These are phyloP conservation scores for Combretum micranthum DNA, from an alignment of 345 rosid species.

Conservation along the genomic window DNA sequence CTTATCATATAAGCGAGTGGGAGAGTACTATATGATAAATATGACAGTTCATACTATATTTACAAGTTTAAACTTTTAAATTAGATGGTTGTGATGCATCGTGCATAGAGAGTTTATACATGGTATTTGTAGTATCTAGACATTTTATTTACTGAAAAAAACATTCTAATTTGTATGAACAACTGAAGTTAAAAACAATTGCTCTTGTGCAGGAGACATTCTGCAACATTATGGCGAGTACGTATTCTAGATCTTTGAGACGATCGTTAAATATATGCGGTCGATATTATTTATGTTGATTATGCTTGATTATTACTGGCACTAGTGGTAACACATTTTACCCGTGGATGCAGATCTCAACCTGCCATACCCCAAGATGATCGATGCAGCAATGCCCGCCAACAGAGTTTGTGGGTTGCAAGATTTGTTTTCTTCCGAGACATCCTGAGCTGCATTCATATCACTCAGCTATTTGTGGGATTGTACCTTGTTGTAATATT, in stretches of 20 bases:
- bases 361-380: slow-evolving; percentile 85
- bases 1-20: too few relatives aligned
- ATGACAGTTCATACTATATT: too few relatives aligned
- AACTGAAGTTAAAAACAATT: background rate
- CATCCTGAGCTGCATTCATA: background rate
- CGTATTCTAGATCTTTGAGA: slow-evolving; percentile 12
- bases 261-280: background rate
- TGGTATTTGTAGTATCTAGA: too few relatives aligned
- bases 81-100: too few relatives aligned
- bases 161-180: background rate
- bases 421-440: slow-evolving; percentile 21
- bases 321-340: background rate
- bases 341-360: slow-evolving; percentile 47
- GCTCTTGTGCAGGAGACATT: slow-evolving; percentile 60
- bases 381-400: slow-evolving; percentile 74
- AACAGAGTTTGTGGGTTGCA: slow-evolving; percentile 89
- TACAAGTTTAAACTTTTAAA: too few relatives aligned
- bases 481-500: too few relatives aligned
- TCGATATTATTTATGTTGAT: too few relatives aligned
- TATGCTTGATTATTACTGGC: background rate
- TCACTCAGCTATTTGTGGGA: too few relatives aligned
- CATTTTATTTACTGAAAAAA: too few relatives aligned
- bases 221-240: slow-evolving; percentile 76
- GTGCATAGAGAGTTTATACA: too few relatives aligned
- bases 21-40: too few relatives aligned